Evolutionary conservation across 345 rosid species (phyloP).

Genomic region (Acer yangbiense): DNA sequence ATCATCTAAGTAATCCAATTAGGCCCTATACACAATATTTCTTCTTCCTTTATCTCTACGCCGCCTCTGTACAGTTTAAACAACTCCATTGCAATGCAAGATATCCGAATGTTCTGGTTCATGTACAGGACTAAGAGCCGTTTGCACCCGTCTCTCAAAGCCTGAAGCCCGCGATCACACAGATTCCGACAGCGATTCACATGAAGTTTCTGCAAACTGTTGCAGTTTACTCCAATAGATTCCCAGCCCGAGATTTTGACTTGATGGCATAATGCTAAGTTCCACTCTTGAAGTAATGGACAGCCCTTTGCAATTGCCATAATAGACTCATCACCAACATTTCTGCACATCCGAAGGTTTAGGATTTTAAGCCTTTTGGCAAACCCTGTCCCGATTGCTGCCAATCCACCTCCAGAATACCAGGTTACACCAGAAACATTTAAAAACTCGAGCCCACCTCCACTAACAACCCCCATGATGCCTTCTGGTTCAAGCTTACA

Average conservation of each 20-base stretch:
- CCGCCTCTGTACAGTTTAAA: constrained; percentile 52
- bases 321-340: constrained; percentile 60
- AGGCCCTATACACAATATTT: constrained; percentile 54
- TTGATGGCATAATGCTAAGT: constrained; percentile 64
- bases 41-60: constrained; percentile 47
- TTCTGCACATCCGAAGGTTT: constrained; percentile 63
- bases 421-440: constrained; percentile 40
- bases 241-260: constrained; percentile 66
- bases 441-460: constrained; percentile 65
- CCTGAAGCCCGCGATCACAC: constrained; percentile 61
- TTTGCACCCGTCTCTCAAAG: constrained; percentile 62
- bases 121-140: constrained; percentile 53
- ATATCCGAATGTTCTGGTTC: constrained; percentile 31
- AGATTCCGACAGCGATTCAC: constrained; percentile 69
- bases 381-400: constrained; percentile 54
- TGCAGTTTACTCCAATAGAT: constrained; percentile 54
- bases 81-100: constrained; percentile 44
- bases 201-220: constrained; percentile 59
- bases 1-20: constrained; percentile 40
- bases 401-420: constrained; percentile 37
- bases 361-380: constrained; percentile 56
- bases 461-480: constrained; percentile 57
- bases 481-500: constrained; percentile 62
- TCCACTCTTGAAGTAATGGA: constrained; percentile 71
- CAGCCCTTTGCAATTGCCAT: constrained; percentile 72